Evolutionary conservation across 805 yeast species (phyloP).

Genomic region (Soucietia sequanensis): DNA sequence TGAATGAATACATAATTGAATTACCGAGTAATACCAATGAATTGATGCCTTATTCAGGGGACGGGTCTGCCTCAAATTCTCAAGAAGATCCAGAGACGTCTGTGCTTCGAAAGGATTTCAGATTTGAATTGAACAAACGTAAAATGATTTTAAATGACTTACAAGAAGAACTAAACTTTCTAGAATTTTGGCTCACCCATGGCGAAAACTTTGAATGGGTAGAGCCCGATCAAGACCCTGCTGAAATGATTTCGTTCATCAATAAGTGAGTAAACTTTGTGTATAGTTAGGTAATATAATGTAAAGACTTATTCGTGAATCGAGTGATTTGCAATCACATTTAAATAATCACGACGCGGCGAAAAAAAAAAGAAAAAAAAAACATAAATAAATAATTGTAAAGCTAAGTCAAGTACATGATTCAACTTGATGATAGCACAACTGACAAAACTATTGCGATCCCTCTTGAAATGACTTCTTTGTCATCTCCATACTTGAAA

Average conservation of each 20-base stretch:
- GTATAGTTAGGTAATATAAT: too few relatives aligned
- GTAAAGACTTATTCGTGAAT: too few relatives aligned
- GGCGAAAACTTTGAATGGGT: conserved; percentile 42
- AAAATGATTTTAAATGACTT: conserved; percentile 37
- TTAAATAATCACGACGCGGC: too few relatives aligned
- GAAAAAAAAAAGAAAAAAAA: too few relatives aligned
- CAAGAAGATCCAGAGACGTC: conserved; percentile 5
- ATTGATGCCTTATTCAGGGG: conserved; percentile 1
- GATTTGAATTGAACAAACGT: conserved; percentile 21
- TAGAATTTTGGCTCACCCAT: conserved; percentile 37
- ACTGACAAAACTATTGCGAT: too few relatives aligned
- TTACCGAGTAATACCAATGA: conserved; percentile 9
- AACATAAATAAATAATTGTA: too few relatives aligned
- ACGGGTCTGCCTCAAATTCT: not conserved
- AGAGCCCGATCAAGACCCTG: conserved; percentile 48
- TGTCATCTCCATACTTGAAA: conserved; percentile 6
- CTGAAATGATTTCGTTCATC: conserved; percentile 21
- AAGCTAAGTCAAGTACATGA: too few relatives aligned
- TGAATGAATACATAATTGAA: conserved; percentile 25
- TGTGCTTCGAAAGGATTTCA: conserved; percentile 17
- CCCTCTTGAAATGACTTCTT: too few relatives aligned
- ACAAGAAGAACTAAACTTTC: conserved; percentile 32
- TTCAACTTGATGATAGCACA: too few relatives aligned
- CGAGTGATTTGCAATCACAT: too few relatives aligned
- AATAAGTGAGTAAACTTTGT: not conserved